Evolutionary conservation across 352 stramenopile species (phyloP), one percentile per base, ranked within the genome.

Genomic region (Bremia lactucae): DNA sequence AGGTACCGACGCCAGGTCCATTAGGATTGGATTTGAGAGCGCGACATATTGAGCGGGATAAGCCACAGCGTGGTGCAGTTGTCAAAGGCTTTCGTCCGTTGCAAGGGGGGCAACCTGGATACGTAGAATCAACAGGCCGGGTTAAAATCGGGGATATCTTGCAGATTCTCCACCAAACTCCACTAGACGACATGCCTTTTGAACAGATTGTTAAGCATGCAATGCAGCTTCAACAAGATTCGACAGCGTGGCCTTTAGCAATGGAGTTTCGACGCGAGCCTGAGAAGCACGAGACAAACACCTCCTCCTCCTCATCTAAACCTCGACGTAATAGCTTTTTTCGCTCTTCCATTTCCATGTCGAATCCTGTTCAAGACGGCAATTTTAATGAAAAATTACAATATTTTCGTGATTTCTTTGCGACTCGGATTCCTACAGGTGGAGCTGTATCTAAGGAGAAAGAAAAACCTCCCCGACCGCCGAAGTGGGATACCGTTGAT

Each of bases 371-470:
- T 6, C 73, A 78, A 35, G 78, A 91, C 37, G 63, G 66, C 1
- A 87, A 77, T 23, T 91, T 91, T 22, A 87, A 91, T 40, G 78
- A 91, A 25, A 91, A 91, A 45, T 49, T 91, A 31, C 68, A 87
- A 40, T 91, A 91, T 39, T 91, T 91, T 49, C 65, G 78, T 8
- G 78, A 78, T 15, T 91, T 91, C 42, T 91, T 88, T 42, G 70
- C 77, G 10, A 87, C 83, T 16, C 69, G 74, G 21, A 83, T 91
- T 42, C 75, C 78, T 0, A 91, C 78, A 2, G 71, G 75, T 22
- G 72, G 72, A 7, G 58, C 78, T 10, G 69, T 71, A 0, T 61
- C 68, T 1, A 88, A 86, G 36, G 48, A 63, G n/a, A 78, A 85
- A 43, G 72, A 84, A 24, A 86, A 85, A 36, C 65, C 72, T 0